These are phyloP conservation scores for Hyphopichia homilentoma DNA, from an alignment of 805 yeast species.

Conservation along the genomic window DNA sequence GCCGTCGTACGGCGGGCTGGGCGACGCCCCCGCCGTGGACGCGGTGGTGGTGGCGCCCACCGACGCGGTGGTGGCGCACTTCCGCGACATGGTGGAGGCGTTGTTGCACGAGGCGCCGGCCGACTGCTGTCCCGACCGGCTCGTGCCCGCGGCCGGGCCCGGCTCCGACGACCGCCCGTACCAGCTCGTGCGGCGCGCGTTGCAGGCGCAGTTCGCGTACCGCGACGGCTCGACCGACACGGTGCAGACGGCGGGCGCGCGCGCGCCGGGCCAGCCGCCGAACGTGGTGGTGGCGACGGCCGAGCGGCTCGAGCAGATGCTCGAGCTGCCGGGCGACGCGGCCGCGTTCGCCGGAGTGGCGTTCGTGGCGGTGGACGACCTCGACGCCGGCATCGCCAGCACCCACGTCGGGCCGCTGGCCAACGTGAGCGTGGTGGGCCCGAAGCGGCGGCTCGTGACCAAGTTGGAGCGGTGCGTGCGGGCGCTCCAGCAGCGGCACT, in stretches of 20 bases:
- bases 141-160: conserved; percentile 3
- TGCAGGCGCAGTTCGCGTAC: conserved; percentile 12
- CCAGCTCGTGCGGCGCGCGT: conserved; percentile 13
- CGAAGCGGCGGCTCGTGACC: conserved; percentile 11
- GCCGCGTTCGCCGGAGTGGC: too few relatives aligned
- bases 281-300: conserved; percentile 17
- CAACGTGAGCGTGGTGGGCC: conserved; percentile 4
- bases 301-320: conserved; percentile 7
- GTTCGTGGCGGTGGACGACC: conserved; percentile 21
- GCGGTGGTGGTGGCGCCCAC: conserved; percentile 23
- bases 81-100: conserved; percentile 6
- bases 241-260: conserved; percentile 3
- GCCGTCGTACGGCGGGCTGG: conserved; percentile 17
- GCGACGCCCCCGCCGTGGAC: too few relatives aligned
- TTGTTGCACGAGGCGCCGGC: conserved; percentile 16
- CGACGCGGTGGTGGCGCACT: conserved; percentile 15
- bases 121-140: conserved; percentile 19
- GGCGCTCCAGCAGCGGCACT: conserved; percentile 10
- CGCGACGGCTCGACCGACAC: conserved; percentile 3
- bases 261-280: conserved; percentile 10
- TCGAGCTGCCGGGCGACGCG: too few relatives aligned
- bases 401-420: conserved; percentile 8
- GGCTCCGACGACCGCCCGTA: too few relatives aligned
- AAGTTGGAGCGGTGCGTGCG: conserved; percentile 9
- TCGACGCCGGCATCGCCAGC: conserved; percentile 12